phyloP scores from a whole-genome alignment of 805 yeast species.

The Zygotorulaspora chibaensis region DNA sequence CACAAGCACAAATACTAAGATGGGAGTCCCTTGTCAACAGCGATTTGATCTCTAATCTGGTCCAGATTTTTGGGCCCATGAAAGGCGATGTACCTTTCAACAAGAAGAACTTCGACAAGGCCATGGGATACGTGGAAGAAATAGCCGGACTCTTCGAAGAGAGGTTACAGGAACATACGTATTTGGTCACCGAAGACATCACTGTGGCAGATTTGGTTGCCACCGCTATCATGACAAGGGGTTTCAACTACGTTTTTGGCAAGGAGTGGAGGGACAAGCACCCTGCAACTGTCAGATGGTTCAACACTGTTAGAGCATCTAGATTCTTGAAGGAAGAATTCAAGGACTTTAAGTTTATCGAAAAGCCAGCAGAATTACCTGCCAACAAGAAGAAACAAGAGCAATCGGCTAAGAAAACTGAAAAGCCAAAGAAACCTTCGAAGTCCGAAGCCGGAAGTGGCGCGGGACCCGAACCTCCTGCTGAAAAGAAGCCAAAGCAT shows the following conservation, averaged over 20 bases:
- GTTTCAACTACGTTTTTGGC: slow-evolving; percentile 54
- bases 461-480: slow-evolving; percentile 30
- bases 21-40: slow-evolving; percentile 76
- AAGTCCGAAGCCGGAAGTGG: slow-evolving; percentile 25
- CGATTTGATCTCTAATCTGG: slow-evolving; percentile 52
- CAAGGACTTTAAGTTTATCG: slow-evolving; percentile 53
- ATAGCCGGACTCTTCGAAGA: slow-evolving; percentile 47
- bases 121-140: slow-evolving; percentile 37
- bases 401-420: slow-evolving; percentile 21
- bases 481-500: slow-evolving; percentile 74
- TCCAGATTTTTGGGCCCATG: slow-evolving; percentile 51
- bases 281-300: slow-evolving; percentile 73
- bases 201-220: slow-evolving; percentile 37
- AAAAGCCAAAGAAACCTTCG: slow-evolving; percentile 26
- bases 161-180: slow-evolving; percentile 60
- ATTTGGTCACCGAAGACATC: slow-evolving; percentile 67
- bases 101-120: slow-evolving; percentile 61
- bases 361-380: slow-evolving; percentile 48
- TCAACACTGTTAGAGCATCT: slow-evolving; percentile 48
- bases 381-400: slow-evolving; percentile 43
- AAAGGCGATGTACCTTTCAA: slow-evolving; percentile 72
- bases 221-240: slow-evolving; percentile 19
- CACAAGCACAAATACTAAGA: slow-evolving; percentile 55
- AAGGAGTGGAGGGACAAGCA: slow-evolving; percentile 55
- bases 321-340: slow-evolving; percentile 45